Evolutionary conservation across 768 basidiomycete genomes (phyloP).

Genomic region (Lactarius quietus): DNA sequence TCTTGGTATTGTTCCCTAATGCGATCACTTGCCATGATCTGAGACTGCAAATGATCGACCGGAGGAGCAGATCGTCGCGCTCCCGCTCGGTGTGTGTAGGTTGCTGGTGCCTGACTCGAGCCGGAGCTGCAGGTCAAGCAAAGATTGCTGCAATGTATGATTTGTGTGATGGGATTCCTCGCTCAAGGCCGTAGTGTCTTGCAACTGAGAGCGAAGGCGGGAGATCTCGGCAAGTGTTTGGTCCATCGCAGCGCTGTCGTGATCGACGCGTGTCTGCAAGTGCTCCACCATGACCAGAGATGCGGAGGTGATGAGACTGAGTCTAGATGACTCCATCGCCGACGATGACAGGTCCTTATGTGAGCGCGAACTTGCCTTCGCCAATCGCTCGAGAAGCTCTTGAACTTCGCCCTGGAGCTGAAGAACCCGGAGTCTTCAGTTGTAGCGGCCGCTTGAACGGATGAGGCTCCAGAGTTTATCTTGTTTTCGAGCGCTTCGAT

Average conservation of each 20-base stretch:
- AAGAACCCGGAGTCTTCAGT: constrained; percentile 17
- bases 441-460: constrained; percentile 5
- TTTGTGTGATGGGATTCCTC: constrained; percentile 1
- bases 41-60: constrained; percentile 15
- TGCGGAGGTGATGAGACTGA: constrained; percentile 17
- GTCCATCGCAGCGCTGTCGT: not conserved
- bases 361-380: constrained; percentile 20
- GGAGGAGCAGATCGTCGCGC: constrained; percentile 19
- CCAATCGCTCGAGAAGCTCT: constrained; percentile 17
- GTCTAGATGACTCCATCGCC: constrained; percentile 8
- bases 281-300: constrained; percentile 25
- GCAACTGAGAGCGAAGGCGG: constrained; percentile 9
- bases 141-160: constrained; percentile 8
- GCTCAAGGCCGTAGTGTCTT: not conserved
- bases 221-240: constrained; percentile 8
- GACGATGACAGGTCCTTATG: constrained; percentile 10
- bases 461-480: constrained; percentile 35
- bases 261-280: constrained; percentile 25
- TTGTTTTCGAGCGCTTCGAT: constrained; percentile 56
- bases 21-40: constrained; percentile 15
- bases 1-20: constrained; percentile 13
- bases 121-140: constrained; percentile 1
- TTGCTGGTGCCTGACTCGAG: constrained; percentile 3
- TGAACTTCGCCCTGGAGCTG: constrained; percentile 24
- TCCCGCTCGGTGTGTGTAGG: constrained; percentile 3